Evolutionary conservation across 371 early-diverging fungal species (phyloP), one percentile per base, ranked within the genome.

Genomic region (Dentiscutata heterogama): DNA sequence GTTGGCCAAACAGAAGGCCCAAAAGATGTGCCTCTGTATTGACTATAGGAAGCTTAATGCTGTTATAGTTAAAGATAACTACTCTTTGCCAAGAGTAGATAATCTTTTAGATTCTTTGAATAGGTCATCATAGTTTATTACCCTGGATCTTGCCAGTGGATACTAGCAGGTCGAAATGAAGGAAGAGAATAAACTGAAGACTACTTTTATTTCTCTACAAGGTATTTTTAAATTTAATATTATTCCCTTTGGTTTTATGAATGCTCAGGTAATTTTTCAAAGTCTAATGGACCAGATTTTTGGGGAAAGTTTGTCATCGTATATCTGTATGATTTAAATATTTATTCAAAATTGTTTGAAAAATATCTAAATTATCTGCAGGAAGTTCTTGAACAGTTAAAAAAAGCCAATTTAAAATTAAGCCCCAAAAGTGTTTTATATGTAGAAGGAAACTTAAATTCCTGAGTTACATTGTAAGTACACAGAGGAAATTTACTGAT

Each of bases 131-230:
- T 35, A 65, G 3, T 89, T 78, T 68, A 39, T 82, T 82, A 11
- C 70, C 86, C 72, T 89, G 29, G 90, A 90, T 83, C 78, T 84
- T 8, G 79, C 84, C 0, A 63, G 71, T 11, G 89, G 90, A 0
- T 92, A 85, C 78, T 86, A 86, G 84, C 88, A 92, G 72, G 77
- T 89, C 5, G 81, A 72, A 0, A 78, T 86, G 54, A 72, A 82
- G 0, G 75, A 81, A 22, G 70, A 67, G 7, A 83, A 83, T 20
- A 80, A 71, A 1, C 61, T 85, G 20, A 86, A 88, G 54, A 86
- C 89, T 4, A 89, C 86, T 0, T 90, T 90, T 60, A 75, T 83
- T 10, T 79, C 83, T 3, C 18, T 22, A 16, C 29, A 67, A 10
- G 87, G 87, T 7, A 67, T 83, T 1, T 85, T 75, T 78, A 75